These are phyloP conservation scores for Hypoxylon rubiginosum DNA, from an alignment of 2,329 filamentous ascomycete genomes.

Conservation along the genomic window DNA sequence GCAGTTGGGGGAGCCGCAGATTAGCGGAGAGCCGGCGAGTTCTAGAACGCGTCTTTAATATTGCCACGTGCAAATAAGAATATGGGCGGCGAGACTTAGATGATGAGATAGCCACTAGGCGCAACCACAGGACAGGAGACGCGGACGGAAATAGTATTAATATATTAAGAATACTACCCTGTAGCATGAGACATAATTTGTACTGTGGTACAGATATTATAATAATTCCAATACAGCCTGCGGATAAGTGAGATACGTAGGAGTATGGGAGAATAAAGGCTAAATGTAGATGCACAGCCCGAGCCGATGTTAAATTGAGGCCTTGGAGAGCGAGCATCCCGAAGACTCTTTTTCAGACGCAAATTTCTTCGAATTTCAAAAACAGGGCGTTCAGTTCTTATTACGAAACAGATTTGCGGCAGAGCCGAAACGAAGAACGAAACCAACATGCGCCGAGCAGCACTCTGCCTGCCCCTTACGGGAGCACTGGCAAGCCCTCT, in stretches of 20 bases:
- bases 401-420: neutral
- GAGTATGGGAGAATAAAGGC: constrained; percentile 18
- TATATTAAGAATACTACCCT: neutral
- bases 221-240: constrained; percentile 34
- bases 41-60: neutral
- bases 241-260: constrained; percentile 25
- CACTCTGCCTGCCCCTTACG: constrained; percentile 28
- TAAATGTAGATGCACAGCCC: constrained; percentile 25
- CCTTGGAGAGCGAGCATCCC: constrained; percentile 10
- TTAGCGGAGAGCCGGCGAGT: neutral
- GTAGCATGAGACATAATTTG: constrained; percentile 15
- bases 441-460: constrained; percentile 12
- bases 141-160: neutral
- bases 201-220: constrained; percentile 9
- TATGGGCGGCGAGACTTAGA: too few species aligned
- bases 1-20: neutral
- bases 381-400: neutral
- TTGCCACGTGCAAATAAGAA: neutral
- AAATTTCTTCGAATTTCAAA: neutral
- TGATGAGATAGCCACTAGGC: neutral
- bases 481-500: constrained; percentile 12
- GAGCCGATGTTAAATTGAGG: constrained; percentile 3
- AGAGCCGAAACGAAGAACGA: neutral
- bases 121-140: neutral
- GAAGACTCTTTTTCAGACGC: neutral